These are phyloP conservation scores for Pleurotus sapidus DNA, from an alignment of 768 basidiomycete genomes.

Conservation along the genomic window DNA sequence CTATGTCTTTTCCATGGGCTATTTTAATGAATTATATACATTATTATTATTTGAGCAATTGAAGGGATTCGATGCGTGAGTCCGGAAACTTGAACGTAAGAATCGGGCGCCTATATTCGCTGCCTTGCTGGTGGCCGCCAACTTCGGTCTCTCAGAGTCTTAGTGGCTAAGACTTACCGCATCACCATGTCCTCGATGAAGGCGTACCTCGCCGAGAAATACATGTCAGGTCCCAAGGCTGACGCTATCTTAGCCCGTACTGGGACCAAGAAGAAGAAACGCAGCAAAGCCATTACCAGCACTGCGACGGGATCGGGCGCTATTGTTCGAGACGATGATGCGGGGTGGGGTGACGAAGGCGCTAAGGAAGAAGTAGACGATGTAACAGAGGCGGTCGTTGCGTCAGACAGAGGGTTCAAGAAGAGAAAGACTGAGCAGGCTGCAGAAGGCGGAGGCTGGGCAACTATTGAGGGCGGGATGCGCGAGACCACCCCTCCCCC, in stretches of 20 bases:
- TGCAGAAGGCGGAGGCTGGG: slow-evolving; percentile 60
- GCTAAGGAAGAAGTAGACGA: slow-evolving; percentile 54
- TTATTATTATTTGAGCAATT: no score
- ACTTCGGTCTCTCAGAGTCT: no score
- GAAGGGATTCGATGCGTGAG: no score
- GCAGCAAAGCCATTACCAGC: slow-evolving; percentile 40
- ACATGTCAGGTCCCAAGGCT: slow-evolving; percentile 96
- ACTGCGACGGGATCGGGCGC: slow-evolving; percentile 25
- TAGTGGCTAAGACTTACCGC: no score
- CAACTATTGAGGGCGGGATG: slow-evolving; percentile 56
- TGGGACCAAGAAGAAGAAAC: slow-evolving; percentile 66
- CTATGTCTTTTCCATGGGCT: no score
- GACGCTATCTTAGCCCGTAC: slow-evolving; percentile 85
- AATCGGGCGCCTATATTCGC: no score
- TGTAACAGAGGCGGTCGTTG: slow-evolving; percentile 61
- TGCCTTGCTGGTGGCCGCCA: no score
- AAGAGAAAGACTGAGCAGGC: slow-evolving; percentile 48
- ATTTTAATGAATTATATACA: no score
- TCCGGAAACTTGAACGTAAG: no score
- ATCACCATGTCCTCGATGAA: slow-evolving; percentile 55
- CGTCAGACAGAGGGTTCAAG: slow-evolving; percentile 76
- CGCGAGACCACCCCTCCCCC: slow-evolving; percentile 51
- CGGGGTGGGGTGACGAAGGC: slow-evolving; percentile 55
- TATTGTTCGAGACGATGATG: slow-evolving; percentile 67
- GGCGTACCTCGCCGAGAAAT: slow-evolving; percentile 84